These are phyloP conservation scores for Paramyrothecium sp. DNA, from an alignment of 2,329 filamentous ascomycete genomes.

Conservation along the genomic window DNA sequence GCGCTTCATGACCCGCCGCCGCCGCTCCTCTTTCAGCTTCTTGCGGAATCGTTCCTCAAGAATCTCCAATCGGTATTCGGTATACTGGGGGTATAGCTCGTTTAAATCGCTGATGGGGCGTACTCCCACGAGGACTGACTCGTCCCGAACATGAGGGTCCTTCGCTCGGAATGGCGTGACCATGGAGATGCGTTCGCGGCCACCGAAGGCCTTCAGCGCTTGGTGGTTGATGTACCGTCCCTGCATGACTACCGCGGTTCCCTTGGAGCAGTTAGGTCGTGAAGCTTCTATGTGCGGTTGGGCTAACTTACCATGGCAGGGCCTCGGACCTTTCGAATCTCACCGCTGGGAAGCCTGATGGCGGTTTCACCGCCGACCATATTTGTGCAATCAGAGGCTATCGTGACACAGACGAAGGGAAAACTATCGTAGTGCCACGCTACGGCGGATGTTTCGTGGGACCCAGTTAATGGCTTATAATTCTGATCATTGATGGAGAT, in stretches of 20 bases:
- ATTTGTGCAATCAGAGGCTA: constrained; percentile 60
- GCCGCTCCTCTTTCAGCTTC: constrained; percentile 7
- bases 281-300: constrained; percentile 47
- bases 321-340: constrained; percentile 56
- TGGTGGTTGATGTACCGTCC: constrained; percentile 66
- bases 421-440: constrained; percentile 65
- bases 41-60: constrained; percentile 52
- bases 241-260: constrained; percentile 63
- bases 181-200: constrained; percentile 62
- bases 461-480: constrained; percentile 27
- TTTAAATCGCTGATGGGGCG: constrained; percentile 55
- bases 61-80: constrained; percentile 62
- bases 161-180: constrained; percentile 65
- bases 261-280: constrained; percentile 30
- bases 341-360: constrained; percentile 47
- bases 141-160: constrained; percentile 52
- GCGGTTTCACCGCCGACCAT: constrained; percentile 68
- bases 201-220: constrained; percentile 56
- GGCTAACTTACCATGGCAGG: constrained; percentile 51
- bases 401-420: constrained; percentile 65
- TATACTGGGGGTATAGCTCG: constrained; percentile 60
- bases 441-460: constrained; percentile 51
- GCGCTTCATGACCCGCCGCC: neutral
- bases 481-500: constrained; percentile 45
- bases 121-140: constrained; percentile 59